Evolutionary conservation across 2,329 filamentous ascomycete species (phyloP).

Genomic region (Plenodomus tracheiphilus): DNA sequence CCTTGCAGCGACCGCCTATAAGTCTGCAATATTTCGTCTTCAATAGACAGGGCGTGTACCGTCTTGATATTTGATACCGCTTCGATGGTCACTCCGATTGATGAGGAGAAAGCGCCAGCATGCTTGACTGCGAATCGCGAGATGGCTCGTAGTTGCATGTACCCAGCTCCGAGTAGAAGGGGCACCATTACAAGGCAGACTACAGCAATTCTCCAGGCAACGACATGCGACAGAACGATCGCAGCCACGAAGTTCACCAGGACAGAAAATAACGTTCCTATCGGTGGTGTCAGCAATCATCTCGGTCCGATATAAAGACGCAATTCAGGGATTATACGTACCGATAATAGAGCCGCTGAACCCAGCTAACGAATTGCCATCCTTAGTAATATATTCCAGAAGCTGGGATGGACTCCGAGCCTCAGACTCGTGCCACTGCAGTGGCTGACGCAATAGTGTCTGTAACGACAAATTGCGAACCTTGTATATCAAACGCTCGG

Average conservation of each 20-base stretch:
- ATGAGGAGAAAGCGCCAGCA: slow-evolving; percentile 55
- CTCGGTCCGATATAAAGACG: not conserved
- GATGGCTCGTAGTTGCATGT: slow-evolving; percentile 68
- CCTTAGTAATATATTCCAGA: slow-evolving; percentile 69
- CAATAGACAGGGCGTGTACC: slow-evolving; percentile 55
- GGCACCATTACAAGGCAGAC: slow-evolving; percentile 72
- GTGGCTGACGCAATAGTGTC: slow-evolving; percentile 66
- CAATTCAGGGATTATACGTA: not conserved
- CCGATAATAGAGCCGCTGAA: slow-evolving; percentile 73
- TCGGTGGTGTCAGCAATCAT: not conserved
- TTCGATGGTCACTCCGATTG: slow-evolving; percentile 57
- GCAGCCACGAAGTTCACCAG: slow-evolving; percentile 69
- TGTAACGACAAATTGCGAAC: slow-evolving; percentile 67
- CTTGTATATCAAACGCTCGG: slow-evolving; percentile 67
- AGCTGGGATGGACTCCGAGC: slow-evolving; percentile 64
- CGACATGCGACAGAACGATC: slow-evolving; percentile 69
- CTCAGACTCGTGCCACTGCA: slow-evolving; percentile 72
- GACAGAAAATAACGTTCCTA: slow-evolving; percentile 64
- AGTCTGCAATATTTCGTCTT: slow-evolving; percentile 52
- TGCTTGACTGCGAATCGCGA: slow-evolving; percentile 61
- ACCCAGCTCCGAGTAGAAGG: slow-evolving; percentile 67
- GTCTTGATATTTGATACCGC: slow-evolving; percentile 57
- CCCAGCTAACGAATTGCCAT: slow-evolving; percentile 67
- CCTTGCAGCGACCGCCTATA: slow-evolving; percentile 52
- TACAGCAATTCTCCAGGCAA: slow-evolving; percentile 76